Evolutionary conservation across 1,284 basidiomycete genomes (phyloP), one percentile per base, ranked within the genome.

Genomic region (Boletus mariae): DNA sequence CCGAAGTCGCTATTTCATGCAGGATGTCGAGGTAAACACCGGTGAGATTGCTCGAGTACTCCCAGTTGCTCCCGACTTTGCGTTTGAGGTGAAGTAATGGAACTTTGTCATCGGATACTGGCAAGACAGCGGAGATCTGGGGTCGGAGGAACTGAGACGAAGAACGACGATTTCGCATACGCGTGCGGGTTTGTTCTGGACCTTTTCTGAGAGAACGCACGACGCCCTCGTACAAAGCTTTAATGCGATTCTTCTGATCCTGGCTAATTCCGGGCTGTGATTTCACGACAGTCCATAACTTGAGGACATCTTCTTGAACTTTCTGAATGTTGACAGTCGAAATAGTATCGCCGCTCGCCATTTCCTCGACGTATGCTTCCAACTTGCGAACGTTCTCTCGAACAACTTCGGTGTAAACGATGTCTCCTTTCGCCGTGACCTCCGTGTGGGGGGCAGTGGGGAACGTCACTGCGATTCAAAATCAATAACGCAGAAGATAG

Each of bases 321-420:
- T 98, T 98, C 75, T 97, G 91, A 59, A 98, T 90, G 73, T 97
- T 95, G 68, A 94, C 84, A 38, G 83, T 76, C 35, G 90, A 83
- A 56, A 94, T 87, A 49, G 86, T 87, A 67, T 94, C 94, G 17
- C 94, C 93, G 56, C 89, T 92, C 3, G 96, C 94, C 97, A 99
- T 99, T 75, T 99, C 95, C 69, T 95, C 90, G 61, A 98, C 95
- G 66, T 99, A 99, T 5, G 93, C 92, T 74, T 99, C 96, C 49
- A 99, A 82, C 76, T 98, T 98, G 68, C 96, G 89, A 44, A 98
- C 96, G 56, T 93, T 92, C 70, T 93, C 90, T 45, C 96, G 91
- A 57, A 94, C 92, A 57, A 98, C 88, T 71, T 99, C 96, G 10
- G 87, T 84, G 75, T 97, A 97, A 57, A 96, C 79, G 59, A 99